Conservation (phyloP, 176 grass and related monocot genomes). For the Phragmites australis region DNA sequence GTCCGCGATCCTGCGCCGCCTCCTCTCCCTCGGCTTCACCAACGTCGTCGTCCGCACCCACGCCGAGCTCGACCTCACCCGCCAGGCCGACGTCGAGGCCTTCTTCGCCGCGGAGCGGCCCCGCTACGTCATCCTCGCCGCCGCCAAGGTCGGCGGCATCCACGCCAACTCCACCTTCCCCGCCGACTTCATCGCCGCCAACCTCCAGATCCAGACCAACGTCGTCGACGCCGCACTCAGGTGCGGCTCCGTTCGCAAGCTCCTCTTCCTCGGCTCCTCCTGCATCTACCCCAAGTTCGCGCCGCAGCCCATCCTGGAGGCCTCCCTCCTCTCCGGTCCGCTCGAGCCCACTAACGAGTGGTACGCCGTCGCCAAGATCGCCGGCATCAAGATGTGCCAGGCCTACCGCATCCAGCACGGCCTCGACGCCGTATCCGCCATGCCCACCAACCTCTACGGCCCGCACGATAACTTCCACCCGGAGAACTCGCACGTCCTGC, state of each 20-base stretch:
- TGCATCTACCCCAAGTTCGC: constrained; percentile 92
- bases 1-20: constrained; percentile 55
- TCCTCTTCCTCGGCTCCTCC: constrained; percentile 86
- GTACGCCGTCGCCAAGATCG: constrained; percentile 85
- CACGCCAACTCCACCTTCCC: constrained; percentile 79
- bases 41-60: constrained; percentile 60
- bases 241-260: constrained; percentile 66
- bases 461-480: constrained; percentile 78
- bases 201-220: constrained; percentile 94
- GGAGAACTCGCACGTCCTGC: constrained; percentile 66
- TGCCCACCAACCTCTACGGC: constrained; percentile 88
- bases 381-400: constrained; percentile 89
- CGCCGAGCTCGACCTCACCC: constrained; percentile 71
- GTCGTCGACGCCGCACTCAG: constrained; percentile 67
- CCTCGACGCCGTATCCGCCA: constrained; percentile 68
- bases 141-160: constrained; percentile 90
- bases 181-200: constrained; percentile 72
- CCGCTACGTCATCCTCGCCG: constrained; percentile 69
- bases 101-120: constrained; percentile 69
- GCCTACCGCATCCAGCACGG: constrained; percentile 82
- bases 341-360: constrained; percentile 92
- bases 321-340: constrained; percentile 61
- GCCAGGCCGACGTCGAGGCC: constrained; percentile 63
- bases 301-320: constrained; percentile 75
- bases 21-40: constrained; percentile 62